phyloP scores from a whole-genome alignment of 2,329 filamentous ascomycete species.

The Ophiosphaerella herpotricha region DNA sequence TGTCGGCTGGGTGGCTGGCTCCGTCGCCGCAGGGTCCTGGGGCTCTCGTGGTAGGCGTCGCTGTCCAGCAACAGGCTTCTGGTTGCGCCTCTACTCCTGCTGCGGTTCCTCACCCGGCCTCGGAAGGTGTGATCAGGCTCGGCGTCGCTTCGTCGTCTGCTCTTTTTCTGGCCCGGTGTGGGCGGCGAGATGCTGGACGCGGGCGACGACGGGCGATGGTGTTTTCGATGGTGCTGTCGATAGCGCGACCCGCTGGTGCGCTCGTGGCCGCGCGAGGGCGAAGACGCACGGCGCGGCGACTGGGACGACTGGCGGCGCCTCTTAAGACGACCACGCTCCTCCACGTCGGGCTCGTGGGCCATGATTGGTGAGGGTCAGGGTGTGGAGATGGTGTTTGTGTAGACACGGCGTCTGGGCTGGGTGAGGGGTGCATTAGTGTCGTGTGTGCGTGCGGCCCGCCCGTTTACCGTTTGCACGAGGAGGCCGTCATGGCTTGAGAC shows the following conservation, averaged over 20 bases:
- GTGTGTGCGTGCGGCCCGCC: conserved; percentile 14
- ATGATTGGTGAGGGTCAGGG: conserved; percentile 43
- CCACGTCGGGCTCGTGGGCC: conserved; percentile 45
- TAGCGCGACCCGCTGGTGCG: conserved; percentile 38
- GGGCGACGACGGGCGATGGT: conserved; percentile 34
- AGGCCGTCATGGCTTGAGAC: no score
- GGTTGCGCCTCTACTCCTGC: conserved; percentile 22
- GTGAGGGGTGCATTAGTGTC: conserved; percentile 26
- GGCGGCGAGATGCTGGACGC: conserved; percentile 29
- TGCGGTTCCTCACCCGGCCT: conserved; percentile 36
- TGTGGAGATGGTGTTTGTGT: not conserved
- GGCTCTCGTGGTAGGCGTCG: conserved; percentile 24
- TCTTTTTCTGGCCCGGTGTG: conserved; percentile 25
- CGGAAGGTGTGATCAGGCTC: conserved; percentile 43
- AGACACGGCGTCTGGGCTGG: conserved; percentile 6
- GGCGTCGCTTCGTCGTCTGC: conserved; percentile 39
- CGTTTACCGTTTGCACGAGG: no score
- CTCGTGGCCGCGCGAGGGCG: conserved; percentile 42
- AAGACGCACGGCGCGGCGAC: conserved; percentile 35
- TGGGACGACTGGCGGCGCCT: conserved; percentile 35
- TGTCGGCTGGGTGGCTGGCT: conserved; percentile 41
- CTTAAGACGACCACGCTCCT: conserved; percentile 41
- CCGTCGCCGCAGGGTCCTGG: conserved; percentile 39
- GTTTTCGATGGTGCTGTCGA: conserved; percentile 37
- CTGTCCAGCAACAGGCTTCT: conserved; percentile 29